Percentiles rank a stretch among this genome's conserved stretches.
Evolutionary conservation across 2,329 filamentous ascomycete species (phyloP).

Genomic region (Penicillium sp.): DNA sequence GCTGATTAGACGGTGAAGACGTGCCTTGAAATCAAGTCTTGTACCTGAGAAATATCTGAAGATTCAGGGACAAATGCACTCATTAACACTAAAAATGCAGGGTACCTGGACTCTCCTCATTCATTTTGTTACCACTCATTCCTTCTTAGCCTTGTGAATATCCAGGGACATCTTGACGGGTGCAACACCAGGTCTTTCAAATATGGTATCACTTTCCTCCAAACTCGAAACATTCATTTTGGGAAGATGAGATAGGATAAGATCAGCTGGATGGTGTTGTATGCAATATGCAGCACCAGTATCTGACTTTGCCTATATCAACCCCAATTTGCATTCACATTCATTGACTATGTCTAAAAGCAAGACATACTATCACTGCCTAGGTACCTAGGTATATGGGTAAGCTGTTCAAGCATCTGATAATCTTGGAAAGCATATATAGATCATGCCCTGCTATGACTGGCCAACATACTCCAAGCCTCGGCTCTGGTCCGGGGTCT

Average conservation of each 20-base stretch:
- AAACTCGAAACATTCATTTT: constrained; percentile 47
- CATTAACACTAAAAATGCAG: not conserved
- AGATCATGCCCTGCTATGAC: not conserved
- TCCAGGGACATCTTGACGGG: constrained; percentile 44
- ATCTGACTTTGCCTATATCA: too few species aligned
- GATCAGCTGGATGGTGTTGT: constrained; percentile 47
- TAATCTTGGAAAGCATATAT: constrained; percentile 27
- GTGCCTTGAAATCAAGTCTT: not conserved
- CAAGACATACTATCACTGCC: constrained; percentile 65
- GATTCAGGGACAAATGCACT: not conserved
- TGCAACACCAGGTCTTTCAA: constrained; percentile 44
- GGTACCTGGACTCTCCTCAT: constrained; percentile 14
- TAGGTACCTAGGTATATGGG: constrained; percentile 61
- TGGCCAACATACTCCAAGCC: not conserved
- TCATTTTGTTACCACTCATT: constrained; percentile 22
- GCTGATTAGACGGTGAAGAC: not conserved
- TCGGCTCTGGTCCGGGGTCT: not conserved
- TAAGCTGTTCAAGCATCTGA: constrained; percentile 62
- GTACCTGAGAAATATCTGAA: not conserved
- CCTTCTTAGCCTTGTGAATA: constrained; percentile 40
- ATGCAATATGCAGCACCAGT: constrained; percentile 68
- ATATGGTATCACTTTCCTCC: constrained; percentile 57
- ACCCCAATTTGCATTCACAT: constrained; percentile 71
- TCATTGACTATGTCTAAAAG: constrained; percentile 71
- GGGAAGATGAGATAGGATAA: constrained; percentile 50